Evolutionary conservation across 192 early-diverging fungal genomes (phyloP).

Genomic region (Backusella parvicylindrica): DNA sequence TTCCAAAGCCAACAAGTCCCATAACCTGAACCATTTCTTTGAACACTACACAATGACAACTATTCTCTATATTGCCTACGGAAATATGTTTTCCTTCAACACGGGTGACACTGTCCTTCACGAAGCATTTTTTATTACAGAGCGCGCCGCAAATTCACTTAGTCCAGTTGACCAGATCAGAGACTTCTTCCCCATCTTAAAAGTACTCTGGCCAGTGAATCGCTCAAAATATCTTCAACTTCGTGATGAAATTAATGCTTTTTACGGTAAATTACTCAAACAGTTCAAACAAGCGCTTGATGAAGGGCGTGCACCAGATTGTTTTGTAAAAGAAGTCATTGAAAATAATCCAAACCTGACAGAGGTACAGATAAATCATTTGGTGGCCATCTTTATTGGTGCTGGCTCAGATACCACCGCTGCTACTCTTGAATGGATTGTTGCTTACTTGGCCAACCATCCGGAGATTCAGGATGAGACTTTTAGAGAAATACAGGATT

Average conservation of each 20-base stretch:
- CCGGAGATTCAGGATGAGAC: constrained; percentile 30
- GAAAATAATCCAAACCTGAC: neutral
- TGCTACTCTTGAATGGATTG: constrained; percentile 30
- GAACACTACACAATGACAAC: constrained; percentile 33
- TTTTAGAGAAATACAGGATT: constrained; percentile 25
- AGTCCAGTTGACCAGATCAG: constrained; percentile 23
- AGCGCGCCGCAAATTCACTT: constrained; percentile 8
- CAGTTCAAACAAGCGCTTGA: constrained; percentile 4
- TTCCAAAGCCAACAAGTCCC: neutral
- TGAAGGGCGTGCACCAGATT: constrained; percentile 6
- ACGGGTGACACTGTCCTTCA: constrained; percentile 24
- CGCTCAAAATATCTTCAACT: neutral
- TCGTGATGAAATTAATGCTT: constrained; percentile 6
- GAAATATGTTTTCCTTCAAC: constrained; percentile 21
- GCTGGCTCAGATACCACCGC: constrained; percentile 36
- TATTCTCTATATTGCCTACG: constrained; percentile 29
- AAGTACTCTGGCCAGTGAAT: constrained; percentile 4
- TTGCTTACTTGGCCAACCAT: constrained; percentile 28
- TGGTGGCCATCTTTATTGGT: constrained; percentile 28
- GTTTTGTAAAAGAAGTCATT: constrained; percentile 31
- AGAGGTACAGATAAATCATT: constrained; percentile 13
- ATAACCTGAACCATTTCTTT: neutral
- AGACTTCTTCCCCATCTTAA: constrained; percentile 36
- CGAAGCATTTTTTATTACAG: constrained; percentile 27
- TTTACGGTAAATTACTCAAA: constrained; percentile 23